These are phyloP conservation scores for Barnettozyma hawaiiensis DNA, from an alignment of 1,139 yeast species.

Conservation along the genomic window DNA sequence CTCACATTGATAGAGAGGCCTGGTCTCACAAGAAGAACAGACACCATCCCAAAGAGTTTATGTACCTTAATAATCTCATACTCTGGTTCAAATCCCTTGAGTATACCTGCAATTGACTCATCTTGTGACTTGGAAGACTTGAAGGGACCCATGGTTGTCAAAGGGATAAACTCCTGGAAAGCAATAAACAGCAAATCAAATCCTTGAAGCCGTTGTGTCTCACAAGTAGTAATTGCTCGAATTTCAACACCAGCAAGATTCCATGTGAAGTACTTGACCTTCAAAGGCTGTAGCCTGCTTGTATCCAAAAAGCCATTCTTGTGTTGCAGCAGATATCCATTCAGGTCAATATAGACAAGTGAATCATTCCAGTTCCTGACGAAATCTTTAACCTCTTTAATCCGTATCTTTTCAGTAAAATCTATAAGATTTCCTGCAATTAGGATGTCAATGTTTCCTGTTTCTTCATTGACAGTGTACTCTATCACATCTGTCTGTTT, in stretches of 20 bases:
- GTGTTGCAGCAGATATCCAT: constrained; percentile 14
- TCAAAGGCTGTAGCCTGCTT: constrained; percentile 6
- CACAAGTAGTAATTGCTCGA: constrained; percentile 19
- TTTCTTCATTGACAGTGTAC: constrained; percentile 7
- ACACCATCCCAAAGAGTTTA: constrained; percentile 45
- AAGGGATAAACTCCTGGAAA: constrained; percentile 50
- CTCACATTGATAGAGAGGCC: constrained; percentile 34
- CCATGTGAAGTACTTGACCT: constrained; percentile 37
- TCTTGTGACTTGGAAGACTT: constrained; percentile 35
- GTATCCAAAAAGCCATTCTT: constrained; percentile 15
- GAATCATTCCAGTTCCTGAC: constrained; percentile 11
- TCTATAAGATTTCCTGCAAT: constrained; percentile 5
- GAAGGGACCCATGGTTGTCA: constrained; percentile 36
- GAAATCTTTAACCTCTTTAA: constrained; percentile 2
- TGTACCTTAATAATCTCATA: constrained; percentile 34
- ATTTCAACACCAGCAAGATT: constrained; percentile 39
- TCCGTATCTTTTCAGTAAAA: constrained; percentile 1
- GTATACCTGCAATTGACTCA: constrained; percentile 1
- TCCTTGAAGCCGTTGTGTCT: constrained; percentile 28
- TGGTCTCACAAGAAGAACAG: constrained; percentile 35
- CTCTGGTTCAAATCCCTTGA: constrained; percentile 14
- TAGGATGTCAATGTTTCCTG: constrained; percentile 4
- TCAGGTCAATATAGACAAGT: constrained; percentile 10
- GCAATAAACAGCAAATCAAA: constrained; percentile 32
- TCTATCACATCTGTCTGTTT: constrained; percentile 5